Conservation (phyloP, 345 rosid species). For the Camelina sativa region DNA sequence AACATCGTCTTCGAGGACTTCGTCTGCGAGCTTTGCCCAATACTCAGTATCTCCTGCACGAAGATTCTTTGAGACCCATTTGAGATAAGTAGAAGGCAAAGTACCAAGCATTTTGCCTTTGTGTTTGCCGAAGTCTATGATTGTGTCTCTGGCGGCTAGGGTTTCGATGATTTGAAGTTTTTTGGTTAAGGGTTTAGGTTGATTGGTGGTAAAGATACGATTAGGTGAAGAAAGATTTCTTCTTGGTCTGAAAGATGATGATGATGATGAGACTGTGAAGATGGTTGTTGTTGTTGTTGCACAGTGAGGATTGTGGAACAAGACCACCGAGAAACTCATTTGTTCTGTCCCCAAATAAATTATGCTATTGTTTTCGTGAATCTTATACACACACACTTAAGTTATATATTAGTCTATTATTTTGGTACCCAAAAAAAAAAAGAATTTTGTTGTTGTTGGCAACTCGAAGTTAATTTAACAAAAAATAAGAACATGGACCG, state of each 20-base stretch:
- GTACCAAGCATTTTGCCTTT: constrained; percentile 86
- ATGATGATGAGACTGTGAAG: constrained; percentile 42
- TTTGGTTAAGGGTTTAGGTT: constrained; percentile 29
- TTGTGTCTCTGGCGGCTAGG: constrained; percentile 58
- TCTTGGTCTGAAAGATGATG: constrained; percentile 49
- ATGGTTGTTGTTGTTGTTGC: constrained; percentile 29
- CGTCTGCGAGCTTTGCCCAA: constrained; percentile 80
- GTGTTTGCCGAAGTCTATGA: constrained; percentile 79
- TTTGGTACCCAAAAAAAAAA: neutral
- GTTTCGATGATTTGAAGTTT: constrained; percentile 26
- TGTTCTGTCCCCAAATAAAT: constrained; percentile 11
- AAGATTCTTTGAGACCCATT: constrained; percentile 77
- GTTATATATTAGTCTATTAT: neutral
- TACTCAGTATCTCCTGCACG: constrained; percentile 61
- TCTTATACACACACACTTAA: neutral
- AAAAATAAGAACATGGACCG: neutral
- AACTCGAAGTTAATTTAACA: neutral
- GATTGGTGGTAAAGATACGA: constrained; percentile 17
- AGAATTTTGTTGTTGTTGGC: neutral
- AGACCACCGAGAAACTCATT: constrained; percentile 43
- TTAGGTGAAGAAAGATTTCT: constrained; percentile 33
- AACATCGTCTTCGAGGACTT: constrained; percentile 68
- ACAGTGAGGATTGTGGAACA: constrained; percentile 32
- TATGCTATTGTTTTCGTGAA: neutral
- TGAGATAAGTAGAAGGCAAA: constrained; percentile 74